Evolutionary conservation across 78 protist species (phyloP).

Genomic region (Tieghemostelium lacteum): DNA sequence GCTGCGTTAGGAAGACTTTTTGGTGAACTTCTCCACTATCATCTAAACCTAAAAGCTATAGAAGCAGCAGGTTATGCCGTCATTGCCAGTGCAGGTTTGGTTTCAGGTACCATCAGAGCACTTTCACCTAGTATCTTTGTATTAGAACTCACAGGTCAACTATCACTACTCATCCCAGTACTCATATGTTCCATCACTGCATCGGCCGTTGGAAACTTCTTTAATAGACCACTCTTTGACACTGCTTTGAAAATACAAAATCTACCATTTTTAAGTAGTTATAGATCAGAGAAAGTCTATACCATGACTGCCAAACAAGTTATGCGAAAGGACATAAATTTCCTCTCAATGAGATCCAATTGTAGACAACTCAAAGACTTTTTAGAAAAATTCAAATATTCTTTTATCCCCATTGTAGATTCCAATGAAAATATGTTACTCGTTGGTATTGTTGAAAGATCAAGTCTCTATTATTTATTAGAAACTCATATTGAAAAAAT

Average conservation of each 20-base stretch:
- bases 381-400: constrained; percentile 21
- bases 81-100: constrained; percentile 89
- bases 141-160: constrained; percentile 91
- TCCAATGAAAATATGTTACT: constrained; percentile 52
- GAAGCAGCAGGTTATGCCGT: constrained; percentile 86
- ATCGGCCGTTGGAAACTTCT: constrained; percentile 71
- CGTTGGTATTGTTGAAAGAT: constrained; percentile 64
- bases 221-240: constrained; percentile 83
- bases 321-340: constrained; percentile 50
- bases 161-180: constrained; percentile 81
- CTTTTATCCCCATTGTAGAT: constrained; percentile 66
- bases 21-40: constrained; percentile 73
- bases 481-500: constrained; percentile 42
- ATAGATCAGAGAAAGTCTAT: constrained; percentile 51
- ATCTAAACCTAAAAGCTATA: constrained; percentile 9
- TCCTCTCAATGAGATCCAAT: constrained; percentile 30
- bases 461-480: constrained; percentile 15
- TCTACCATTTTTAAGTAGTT: constrained; percentile 68
- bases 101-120: constrained; percentile 86
- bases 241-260: constrained; percentile 76
- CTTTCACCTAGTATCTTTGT: constrained; percentile 86
- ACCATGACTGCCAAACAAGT: constrained; percentile 76
- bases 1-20: constrained; percentile 85
- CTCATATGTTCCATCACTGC: constrained; percentile 84
- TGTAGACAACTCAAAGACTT: constrained; percentile 8